Conservation (phyloP, 139 green algal species). For the Ettlia oleoabundans region DNA sequence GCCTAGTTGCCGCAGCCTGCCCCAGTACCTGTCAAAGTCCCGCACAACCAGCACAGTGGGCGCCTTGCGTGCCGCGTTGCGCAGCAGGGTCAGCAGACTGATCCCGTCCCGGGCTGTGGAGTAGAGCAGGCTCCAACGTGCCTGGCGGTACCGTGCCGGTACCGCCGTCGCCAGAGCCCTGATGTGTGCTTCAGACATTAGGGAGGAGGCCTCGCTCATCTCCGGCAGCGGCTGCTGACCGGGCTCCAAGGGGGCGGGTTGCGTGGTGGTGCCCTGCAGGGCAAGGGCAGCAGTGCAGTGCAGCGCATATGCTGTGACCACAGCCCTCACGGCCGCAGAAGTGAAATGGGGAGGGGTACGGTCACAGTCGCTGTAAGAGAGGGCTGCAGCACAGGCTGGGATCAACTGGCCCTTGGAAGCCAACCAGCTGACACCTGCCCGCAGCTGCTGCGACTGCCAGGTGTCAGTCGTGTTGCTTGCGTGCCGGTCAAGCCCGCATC, state of each 20-base stretch:
- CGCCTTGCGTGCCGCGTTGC: conserved; percentile 11
- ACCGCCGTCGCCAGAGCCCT: conserved; percentile 23
- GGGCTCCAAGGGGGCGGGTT: background rate
- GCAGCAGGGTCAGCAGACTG: conserved; percentile 44
- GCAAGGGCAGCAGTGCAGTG: background rate
- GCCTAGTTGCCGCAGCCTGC: background rate
- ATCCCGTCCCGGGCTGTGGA: conserved; percentile 47
- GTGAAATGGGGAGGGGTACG: too few relatives aligned
- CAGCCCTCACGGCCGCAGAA: too few relatives aligned
- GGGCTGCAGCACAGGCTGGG: too few relatives aligned
- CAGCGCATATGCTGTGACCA: too few relatives aligned
- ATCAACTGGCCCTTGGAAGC: too few relatives aligned
- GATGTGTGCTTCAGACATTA: conserved; percentile 36
- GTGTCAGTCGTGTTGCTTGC: background rate
- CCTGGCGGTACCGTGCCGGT: conserved; percentile 31
- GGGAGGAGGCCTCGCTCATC: conserved; percentile 6
- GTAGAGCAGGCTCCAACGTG: conserved; percentile 45
- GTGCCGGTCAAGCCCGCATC: too few relatives aligned
- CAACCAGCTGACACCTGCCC: background rate
- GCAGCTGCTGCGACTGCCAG: background rate
- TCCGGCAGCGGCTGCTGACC: conserved; percentile 27
- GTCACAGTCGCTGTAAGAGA: too few relatives aligned
- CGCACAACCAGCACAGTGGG: conserved; percentile 51
- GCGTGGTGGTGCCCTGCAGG: conserved; percentile 15
- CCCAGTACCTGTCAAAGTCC: conserved; percentile 28